phyloP scores from a whole-genome alignment of 2,329 filamentous ascomycete species.

The Falciphora oryzae region DNA sequence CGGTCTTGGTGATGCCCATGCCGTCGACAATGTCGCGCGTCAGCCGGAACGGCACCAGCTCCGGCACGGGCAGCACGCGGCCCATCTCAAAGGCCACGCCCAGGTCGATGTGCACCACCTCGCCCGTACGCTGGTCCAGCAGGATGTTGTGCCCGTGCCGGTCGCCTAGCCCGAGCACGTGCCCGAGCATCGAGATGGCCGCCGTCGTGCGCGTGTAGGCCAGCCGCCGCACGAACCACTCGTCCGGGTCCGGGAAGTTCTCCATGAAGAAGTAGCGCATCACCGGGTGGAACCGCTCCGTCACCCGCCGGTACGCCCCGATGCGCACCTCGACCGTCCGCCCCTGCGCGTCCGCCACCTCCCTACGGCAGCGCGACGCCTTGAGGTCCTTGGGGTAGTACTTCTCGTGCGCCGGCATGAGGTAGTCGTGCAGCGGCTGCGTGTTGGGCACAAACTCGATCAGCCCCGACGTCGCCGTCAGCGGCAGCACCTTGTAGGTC shows the following conservation, averaged over 20 bases:
- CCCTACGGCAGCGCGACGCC: slow-evolving; percentile 67
- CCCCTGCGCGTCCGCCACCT: slow-evolving; percentile 68
- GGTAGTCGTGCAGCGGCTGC: slow-evolving; percentile 82
- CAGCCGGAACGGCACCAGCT: slow-evolving; percentile 90
- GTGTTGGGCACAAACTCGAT: slow-evolving; percentile 98
- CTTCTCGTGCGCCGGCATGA: slow-evolving; percentile 82
- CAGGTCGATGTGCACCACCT: slow-evolving; percentile 94
- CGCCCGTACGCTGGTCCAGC: slow-evolving; percentile 80
- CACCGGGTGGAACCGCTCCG: slow-evolving; percentile 80
- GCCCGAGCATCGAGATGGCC: slow-evolving; percentile 89
- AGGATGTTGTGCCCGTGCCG: slow-evolving; percentile 96
- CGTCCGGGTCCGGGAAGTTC: slow-evolving; percentile 85
- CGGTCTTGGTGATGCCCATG: slow-evolving; percentile 91
- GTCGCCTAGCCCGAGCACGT: slow-evolving; percentile 88
- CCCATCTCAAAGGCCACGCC: slow-evolving; percentile 97
- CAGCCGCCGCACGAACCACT: slow-evolving; percentile 86
- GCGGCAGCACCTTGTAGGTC: slow-evolving; percentile 93
- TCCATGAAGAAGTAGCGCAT: slow-evolving; percentile 98
- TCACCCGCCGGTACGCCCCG: slow-evolving; percentile 69
- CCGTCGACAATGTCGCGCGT: slow-evolving; percentile 94
- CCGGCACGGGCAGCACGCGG: slow-evolving; percentile 88
- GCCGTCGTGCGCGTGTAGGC: slow-evolving; percentile 92
- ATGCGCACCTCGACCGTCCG: slow-evolving; percentile 66
- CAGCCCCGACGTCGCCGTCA: slow-evolving; percentile 78
- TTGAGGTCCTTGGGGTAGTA: slow-evolving; percentile 85